These are phyloP conservation scores for Stylonectria norvegica DNA, from an alignment of 2,329 filamentous ascomycete genomes.

Conservation along the genomic window DNA sequence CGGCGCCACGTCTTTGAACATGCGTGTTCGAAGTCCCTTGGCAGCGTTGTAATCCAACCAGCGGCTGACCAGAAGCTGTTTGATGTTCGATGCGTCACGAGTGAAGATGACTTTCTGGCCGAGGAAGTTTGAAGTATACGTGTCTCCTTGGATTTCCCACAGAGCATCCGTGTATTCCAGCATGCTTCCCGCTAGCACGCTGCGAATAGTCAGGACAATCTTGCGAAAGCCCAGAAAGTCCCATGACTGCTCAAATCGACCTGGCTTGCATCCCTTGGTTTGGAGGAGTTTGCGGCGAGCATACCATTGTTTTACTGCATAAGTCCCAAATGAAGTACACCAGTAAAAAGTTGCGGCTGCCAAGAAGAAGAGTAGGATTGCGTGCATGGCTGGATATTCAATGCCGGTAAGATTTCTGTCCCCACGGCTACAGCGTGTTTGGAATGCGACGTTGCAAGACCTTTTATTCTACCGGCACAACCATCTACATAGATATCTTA, in stretches of 20 bases:
- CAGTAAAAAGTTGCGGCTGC: not conserved
- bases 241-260: not conserved
- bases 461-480: too few relatives aligned
- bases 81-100: not conserved
- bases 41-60: slow-evolving; percentile 1
- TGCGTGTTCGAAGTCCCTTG: not conserved
- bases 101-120: slow-evolving; percentile 1
- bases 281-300: not conserved
- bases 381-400: not conserved
- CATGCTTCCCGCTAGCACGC: not conserved
- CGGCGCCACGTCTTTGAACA: not conserved
- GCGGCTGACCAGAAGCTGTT: slow-evolving; percentile 1
- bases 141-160: not conserved
- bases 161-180: not conserved
- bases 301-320: not conserved
- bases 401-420: too few relatives aligned
- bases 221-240: not conserved
- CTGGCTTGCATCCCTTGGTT: not conserved
- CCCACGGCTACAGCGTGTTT: too few relatives aligned
- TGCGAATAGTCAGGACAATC: not conserved
- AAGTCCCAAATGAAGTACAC: not conserved
- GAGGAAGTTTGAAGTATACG: not conserved
- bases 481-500: too few relatives aligned
- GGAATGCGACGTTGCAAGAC: too few relatives aligned
- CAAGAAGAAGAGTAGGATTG: not conserved